Conservation (phyloP, 2,329 filamentous ascomycete species). For the Alternaria panax region DNA sequence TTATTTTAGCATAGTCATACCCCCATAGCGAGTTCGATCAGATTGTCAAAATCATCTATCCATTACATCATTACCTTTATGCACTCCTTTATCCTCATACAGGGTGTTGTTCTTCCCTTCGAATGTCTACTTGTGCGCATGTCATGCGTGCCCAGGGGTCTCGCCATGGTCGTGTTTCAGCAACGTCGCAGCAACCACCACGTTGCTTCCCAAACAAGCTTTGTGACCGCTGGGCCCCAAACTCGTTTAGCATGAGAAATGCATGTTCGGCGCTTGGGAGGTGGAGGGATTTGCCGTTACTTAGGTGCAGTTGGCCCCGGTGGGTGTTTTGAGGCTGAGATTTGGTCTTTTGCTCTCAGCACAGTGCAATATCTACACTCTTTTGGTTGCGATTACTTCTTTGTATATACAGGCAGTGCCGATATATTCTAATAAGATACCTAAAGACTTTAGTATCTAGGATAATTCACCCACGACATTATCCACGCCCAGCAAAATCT, state of each 20-base stretch:
- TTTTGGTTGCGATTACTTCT: not conserved
- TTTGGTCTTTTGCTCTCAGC: not conserved
- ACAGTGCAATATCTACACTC: not conserved
- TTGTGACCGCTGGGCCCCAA: constrained; percentile 19
- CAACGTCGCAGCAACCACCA: constrained; percentile 35
- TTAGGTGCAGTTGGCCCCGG: constrained; percentile 11
- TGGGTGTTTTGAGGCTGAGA: not conserved
- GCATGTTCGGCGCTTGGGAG: constrained; percentile 3
- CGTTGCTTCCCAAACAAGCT: constrained; percentile 24
- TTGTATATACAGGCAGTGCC: not conserved
- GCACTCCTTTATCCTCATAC: not conserved
- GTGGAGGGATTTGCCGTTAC: constrained; percentile 4
- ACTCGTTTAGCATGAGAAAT: constrained; percentile 26
- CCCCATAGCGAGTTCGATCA: constrained; percentile 15
- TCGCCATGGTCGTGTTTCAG: constrained; percentile 24
- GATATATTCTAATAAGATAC: not conserved
- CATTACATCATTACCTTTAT: not conserved
- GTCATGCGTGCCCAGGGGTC: not conserved
- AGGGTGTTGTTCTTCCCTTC: not conserved
- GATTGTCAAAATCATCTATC: constrained; percentile 5
- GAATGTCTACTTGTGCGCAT: not conserved
- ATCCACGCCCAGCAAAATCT: not conserved
- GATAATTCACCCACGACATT: not conserved
- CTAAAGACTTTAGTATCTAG: constrained; percentile 5
- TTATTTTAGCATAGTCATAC: constrained; percentile 12